A percentile compares a stretch with the other conserved stretches of the same genome.
Evolutionary conservation across 768 basidiomycete species (phyloP).

Genomic region (Macrolepiota dolichaula): DNA sequence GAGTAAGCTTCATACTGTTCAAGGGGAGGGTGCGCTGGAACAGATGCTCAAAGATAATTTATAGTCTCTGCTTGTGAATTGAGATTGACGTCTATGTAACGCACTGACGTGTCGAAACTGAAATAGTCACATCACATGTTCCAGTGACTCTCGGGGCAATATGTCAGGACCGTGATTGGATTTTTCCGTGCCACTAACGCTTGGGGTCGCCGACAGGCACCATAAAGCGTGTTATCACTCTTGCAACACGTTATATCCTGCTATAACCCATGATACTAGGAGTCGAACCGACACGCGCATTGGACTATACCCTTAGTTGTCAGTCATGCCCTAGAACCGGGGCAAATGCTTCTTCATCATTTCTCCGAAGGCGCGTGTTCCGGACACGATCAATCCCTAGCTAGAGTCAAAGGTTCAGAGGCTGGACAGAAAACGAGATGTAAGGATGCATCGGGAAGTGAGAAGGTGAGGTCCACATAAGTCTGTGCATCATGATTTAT

Average conservation of each 20-base stretch:
- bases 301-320: not conserved
- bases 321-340: not conserved
- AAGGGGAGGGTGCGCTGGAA: not conserved
- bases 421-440: not conserved
- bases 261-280: too few species aligned
- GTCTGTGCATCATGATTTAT: too few species aligned
- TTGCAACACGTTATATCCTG: too few species aligned
- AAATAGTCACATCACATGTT: not conserved
- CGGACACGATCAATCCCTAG: not conserved
- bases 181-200: not conserved
- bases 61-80: not conserved
- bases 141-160: not conserved
- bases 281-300: too few species aligned
- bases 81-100: not conserved
- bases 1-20: constrained; percentile 29
- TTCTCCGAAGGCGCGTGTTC: not conserved
- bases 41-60: not conserved
- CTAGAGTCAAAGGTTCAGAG: not conserved
- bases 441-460: not conserved
- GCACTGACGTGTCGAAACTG: constrained; percentile 6
- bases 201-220: too few species aligned
- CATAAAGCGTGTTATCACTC: too few species aligned
- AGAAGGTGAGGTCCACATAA: not conserved
- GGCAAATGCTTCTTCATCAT: not conserved
- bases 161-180: not conserved